A percentile compares a stretch with the other conserved stretches of the same genome.
Evolutionary conservation across 192 early-diverging fungal species (phyloP).

Genomic region (Chytriomyces sp.): DNA sequence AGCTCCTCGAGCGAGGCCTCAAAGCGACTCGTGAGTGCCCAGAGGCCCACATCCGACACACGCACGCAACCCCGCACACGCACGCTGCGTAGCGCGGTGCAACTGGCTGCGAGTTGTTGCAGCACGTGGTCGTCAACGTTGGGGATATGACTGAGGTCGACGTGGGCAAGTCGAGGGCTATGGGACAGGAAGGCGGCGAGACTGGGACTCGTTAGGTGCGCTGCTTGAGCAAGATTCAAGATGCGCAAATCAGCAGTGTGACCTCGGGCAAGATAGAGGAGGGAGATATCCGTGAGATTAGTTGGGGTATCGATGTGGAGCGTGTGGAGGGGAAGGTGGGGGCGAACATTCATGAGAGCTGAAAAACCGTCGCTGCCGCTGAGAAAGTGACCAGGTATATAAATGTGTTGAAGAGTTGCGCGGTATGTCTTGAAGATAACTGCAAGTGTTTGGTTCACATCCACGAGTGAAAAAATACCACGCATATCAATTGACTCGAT

Average conservation of each 20-base stretch:
- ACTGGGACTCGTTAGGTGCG: neutral
- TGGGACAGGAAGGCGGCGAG: constrained; percentile 4
- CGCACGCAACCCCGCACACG: neutral
- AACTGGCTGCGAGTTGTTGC: neutral
- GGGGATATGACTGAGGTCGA: constrained; percentile 18
- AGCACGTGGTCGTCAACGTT: constrained; percentile 11
- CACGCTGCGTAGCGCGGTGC: neutral
- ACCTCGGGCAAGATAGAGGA: constrained; percentile 4
- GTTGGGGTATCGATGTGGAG: constrained; percentile 13
- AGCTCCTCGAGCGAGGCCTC: neutral
- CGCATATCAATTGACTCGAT: constrained; percentile 23
- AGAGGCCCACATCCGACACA: constrained; percentile 1
- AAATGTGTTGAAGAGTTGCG: neutral
- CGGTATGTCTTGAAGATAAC: constrained; percentile 7
- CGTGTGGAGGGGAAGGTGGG: neutral
- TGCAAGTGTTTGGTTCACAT: constrained; percentile 18
- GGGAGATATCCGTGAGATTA: constrained; percentile 7
- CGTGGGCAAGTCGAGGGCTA: neutral
- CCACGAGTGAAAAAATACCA: constrained; percentile 22
- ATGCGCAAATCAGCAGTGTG: neutral
- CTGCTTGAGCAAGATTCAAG: neutral
- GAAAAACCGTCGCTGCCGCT: neutral
- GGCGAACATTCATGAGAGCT: neutral
- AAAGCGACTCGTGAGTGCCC: neutral
- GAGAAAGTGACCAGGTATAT: constrained; percentile 28